Evolutionary conservation across 169 alveolate genomes (phyloP), one percentile per base, ranked within the genome.

Genomic region (Cryptosporidium muris): DNA sequence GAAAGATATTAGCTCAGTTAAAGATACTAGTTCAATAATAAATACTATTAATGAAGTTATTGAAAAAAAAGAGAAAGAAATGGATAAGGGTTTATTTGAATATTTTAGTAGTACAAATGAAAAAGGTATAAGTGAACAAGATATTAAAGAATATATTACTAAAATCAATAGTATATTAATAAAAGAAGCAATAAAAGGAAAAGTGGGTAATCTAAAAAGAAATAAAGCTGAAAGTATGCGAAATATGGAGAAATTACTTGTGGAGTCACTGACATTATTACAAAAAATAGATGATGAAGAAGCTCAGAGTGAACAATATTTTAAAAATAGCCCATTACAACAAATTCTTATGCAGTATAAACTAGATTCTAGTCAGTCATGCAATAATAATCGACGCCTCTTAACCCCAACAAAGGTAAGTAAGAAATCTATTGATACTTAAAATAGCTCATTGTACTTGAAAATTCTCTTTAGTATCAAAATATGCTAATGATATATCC

Each of bases 371-470:
- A 25, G 25, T 25, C 25, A 25, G 25, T 0, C 25, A 25, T 25
- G 25, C 25, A 25, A 25, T 25, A 43, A 66, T 14, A 74, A 58
- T 60, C 54, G 85, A 60, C 54, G 68, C 54, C 48, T 74, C 11
- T 51, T 74, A 25, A 74, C 85, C 4, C 85, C 85, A 6, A 74
- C 74, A 74, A 74, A 74, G 67, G 85, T 74, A 74, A 74, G 85
- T 74, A n/a, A 36, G 36, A 25, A 25, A 25, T 25, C 25, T 25
- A 25, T 25, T 25, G 25, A 25, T 25, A 25, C 25, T 25, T 25
- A 25, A 25, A 0, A 25, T 25, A 25, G 25, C 25, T 25, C 25
- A 25, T 0, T 25, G 25, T 25, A 25, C 25, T 0, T 0, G 0
- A 25, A 25, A 25, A 25, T 25, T 25, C 25, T 0, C 25, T 25